Base-by-base conservation (phyloP, 129 eudicot genomes). In the Flaveria linearis region DNA sequence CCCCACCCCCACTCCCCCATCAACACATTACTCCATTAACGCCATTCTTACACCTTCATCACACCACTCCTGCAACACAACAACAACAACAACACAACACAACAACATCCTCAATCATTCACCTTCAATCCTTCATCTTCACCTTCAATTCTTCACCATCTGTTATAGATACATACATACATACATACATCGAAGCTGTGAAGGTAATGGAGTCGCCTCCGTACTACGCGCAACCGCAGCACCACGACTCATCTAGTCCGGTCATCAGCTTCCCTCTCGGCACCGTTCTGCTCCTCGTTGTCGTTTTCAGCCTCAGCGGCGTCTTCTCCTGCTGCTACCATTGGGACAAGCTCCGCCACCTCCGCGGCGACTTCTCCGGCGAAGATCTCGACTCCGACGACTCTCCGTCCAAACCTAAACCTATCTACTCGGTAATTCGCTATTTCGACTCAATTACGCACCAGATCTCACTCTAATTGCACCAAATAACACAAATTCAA, bases 261-360 rank as follows among this genome's bases (percentile, higher is more conserved):
- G 87, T 92, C 28, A 84, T 92, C 0, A 92, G 97, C 7, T 92
- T 92, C 52, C 97, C 97, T 0, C 90, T 92, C 12, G 97, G 97
- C 14, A 92, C 97, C 12, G 97, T 96, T 1, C 84, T 92, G 66
- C 91, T 92, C 5, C 28, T 92, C 28, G 76, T 92, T 13, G 83
- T 92, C 74, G 89, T 92, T n/a, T 92, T 92, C 85, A 83, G 88
- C 80, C 71, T 92, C 65, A 92, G 97, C 43, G 97, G 97, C 23
- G 81, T 92, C 55, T 87, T 92, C 84, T 92, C 97, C 26, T 92
- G 97, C 28, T 89, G 96, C 74, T 92, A 92, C 84, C 97, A 92
- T 78, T 92, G 97, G 97, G 97, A 92, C 74, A 92, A 89, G 80
- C 90, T 92, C 66, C 84, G 84, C 68, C 84, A 80, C 75, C 84